Conservation (phyloP, 257 asterid species). For the Coffea canephora region DNA sequence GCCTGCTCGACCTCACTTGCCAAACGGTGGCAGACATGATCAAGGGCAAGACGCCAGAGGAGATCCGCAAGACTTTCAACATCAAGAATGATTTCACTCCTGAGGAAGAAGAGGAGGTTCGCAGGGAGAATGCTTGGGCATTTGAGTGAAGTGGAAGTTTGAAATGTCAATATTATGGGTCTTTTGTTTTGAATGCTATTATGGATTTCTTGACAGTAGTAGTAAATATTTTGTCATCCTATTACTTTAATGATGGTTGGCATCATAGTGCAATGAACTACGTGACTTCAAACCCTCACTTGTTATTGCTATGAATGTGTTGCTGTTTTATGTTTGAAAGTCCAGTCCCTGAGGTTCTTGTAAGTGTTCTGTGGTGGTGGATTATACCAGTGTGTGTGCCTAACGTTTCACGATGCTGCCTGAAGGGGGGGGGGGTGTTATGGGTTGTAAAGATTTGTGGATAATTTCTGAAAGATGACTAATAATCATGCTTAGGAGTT, state of each 20-base stretch:
- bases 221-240: constrained; percentile 14
- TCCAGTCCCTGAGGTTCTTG: neutral
- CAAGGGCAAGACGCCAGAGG: constrained; percentile 68
- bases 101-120: constrained; percentile 64
- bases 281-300: neutral
- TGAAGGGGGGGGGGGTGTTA: too few species aligned
- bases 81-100: constrained; percentile 67
- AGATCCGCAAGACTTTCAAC: constrained; percentile 62
- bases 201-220: constrained; percentile 3
- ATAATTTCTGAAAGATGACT: too few species aligned
- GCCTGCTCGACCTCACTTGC: constrained; percentile 59
- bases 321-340: neutral
- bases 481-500: too few species aligned
- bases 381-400: too few species aligned
- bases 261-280: neutral
- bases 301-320: neutral
- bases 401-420: too few species aligned
- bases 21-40: constrained; percentile 71
- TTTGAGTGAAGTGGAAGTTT: constrained; percentile 41
- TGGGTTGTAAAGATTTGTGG: too few species aligned
- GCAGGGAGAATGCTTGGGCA: constrained; percentile 73
- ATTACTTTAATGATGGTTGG: neutral
- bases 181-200: neutral
- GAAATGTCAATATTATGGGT: neutral
- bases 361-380: too few species aligned